Evolutionary conservation across 2,329 filamentous ascomycete species (phyloP).

Genomic region (Beauveria sp.): DNA sequence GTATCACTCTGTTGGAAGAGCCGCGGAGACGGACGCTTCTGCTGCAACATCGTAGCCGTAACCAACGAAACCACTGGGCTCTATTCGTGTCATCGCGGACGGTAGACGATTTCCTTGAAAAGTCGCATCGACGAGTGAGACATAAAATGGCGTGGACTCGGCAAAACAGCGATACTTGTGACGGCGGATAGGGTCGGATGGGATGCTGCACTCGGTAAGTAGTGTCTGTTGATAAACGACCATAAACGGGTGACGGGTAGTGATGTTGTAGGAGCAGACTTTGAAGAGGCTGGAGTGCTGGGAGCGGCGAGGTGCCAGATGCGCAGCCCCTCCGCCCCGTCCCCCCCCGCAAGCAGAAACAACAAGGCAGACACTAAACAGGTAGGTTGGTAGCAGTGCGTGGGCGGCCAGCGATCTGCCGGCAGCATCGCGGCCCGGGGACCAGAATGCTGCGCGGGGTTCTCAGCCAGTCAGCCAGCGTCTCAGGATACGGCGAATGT

Average conservation of each 20-base stretch:
- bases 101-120: not conserved
- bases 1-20: too few relatives aligned
- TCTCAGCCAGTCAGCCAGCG: not conserved
- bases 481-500: slow-evolving; percentile 4
- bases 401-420: not conserved
- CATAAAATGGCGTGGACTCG: not conserved
- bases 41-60: not conserved
- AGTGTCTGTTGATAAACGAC: not conserved
- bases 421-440: not conserved
- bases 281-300: not conserved
- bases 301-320: slow-evolving; percentile 1
- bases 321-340: not conserved
- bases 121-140: not conserved
- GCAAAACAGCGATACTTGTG: not conserved
- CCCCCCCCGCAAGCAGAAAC: slow-evolving; percentile 9
- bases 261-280: slow-evolving; percentile 9
- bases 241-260: not conserved
- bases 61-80: not conserved
- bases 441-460: not conserved
- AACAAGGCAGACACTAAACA: not conserved
- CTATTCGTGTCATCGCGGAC: not conserved
- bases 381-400: not conserved
- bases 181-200: not conserved
- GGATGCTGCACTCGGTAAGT: not conserved
- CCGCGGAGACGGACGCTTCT: too few relatives aligned